Conservation (phyloP, 2,329 filamentous ascomycete genomes). For the Botrytis elliptica region DNA sequence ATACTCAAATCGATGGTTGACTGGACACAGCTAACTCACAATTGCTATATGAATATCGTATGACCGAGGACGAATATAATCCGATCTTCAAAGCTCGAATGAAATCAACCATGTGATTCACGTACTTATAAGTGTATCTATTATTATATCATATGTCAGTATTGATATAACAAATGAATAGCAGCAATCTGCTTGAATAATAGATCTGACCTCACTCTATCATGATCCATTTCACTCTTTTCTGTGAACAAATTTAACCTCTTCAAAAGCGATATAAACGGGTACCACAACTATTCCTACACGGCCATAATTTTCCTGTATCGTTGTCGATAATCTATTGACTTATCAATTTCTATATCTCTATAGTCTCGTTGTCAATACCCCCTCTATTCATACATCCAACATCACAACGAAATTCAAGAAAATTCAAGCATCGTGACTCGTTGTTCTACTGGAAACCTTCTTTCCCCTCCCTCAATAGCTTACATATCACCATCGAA, state of each 20-base stretch:
- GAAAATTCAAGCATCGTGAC: neutral
- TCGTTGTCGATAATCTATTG: neutral
- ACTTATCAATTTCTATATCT: neutral
- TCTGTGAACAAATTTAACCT: neutral
- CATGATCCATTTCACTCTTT: neutral
- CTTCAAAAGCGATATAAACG: neutral
- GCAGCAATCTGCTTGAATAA: neutral
- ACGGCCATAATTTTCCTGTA: neutral
- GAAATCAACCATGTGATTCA: neutral
- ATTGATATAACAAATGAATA: neutral
- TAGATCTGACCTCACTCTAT: neutral
- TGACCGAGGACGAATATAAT: neutral
- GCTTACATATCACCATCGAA: neutral
- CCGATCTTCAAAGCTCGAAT: neutral
- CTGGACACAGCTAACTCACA: neutral
- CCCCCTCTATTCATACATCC: neutral
- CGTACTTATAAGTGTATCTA: neutral
- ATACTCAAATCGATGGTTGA: neutral
- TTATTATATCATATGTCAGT: neutral
- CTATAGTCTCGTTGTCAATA: neutral
- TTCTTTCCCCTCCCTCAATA: neutral
- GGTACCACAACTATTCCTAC: rapidly evolving
- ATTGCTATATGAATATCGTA: neutral
- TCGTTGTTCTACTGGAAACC: rapidly evolving
- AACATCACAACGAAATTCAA: neutral